These are phyloP conservation scores for Juglanconis juglandina DNA, from an alignment of 2,329 filamentous ascomycete species.

Conservation along the genomic window DNA sequence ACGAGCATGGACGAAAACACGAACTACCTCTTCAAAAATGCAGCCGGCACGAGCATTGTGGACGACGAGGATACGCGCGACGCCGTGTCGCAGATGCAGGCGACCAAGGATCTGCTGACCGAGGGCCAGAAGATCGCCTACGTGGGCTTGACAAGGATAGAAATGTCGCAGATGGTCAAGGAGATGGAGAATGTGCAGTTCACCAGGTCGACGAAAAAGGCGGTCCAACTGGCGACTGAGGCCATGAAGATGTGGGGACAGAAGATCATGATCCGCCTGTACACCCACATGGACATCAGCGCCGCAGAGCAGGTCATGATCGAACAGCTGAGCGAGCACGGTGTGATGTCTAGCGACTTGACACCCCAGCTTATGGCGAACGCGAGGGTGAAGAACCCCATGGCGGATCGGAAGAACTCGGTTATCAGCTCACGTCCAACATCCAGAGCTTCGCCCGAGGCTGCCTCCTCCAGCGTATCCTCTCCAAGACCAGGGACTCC, in stretches of 20 bases:
- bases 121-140: conserved; percentile 96
- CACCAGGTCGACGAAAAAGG: conserved; percentile 66
- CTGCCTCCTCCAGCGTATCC: background rate
- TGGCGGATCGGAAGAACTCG: conserved; percentile 51
- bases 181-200: conserved; percentile 60
- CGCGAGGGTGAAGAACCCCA: conserved; percentile 86
- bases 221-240: conserved; percentile 66
- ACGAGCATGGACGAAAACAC: conserved; percentile 98
- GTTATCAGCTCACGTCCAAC: conserved; percentile 11
- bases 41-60: conserved; percentile 53
- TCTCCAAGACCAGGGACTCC: conserved; percentile 21
- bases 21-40: conserved; percentile 85
- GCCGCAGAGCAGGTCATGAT: conserved; percentile 95
- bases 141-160: conserved; percentile 81
- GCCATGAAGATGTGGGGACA: conserved; percentile 93
- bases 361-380: conserved; percentile 88
- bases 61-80: conserved; percentile 80
- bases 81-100: conserved; percentile 84
- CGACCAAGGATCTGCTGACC: conserved; percentile 91
- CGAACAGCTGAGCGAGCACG: conserved; percentile 90
- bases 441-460: conserved; percentile 9
- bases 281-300: conserved; percentile 95
- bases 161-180: conserved; percentile 73
- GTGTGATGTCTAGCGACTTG: conserved; percentile 78
- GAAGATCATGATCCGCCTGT: conserved; percentile 95